A percentile compares a stretch with the other conserved stretches of the same genome.
Evolutionary conservation across 2,329 filamentous ascomycete species (phyloP).

Genomic region (Pleurostoma richardsiae): DNA sequence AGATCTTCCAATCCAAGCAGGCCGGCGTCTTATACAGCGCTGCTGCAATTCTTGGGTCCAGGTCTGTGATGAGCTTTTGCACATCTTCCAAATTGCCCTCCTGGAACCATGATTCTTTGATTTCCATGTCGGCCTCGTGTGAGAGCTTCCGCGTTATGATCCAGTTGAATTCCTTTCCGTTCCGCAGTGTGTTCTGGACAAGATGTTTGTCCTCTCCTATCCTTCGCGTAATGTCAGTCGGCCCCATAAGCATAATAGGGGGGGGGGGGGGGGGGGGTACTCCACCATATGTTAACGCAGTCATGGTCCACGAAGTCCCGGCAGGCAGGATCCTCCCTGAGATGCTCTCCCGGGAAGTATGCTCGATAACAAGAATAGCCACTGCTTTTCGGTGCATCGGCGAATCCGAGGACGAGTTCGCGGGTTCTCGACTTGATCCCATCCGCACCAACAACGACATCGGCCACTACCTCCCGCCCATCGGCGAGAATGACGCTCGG

Average conservation of each 20-base stretch:
- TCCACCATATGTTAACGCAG: constrained; percentile 35
- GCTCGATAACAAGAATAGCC: constrained; percentile 50
- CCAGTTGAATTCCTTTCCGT: constrained; percentile 39
- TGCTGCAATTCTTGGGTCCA: constrained; percentile 39
- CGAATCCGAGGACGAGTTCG: constrained; percentile 44
- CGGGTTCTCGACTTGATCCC: constrained; percentile 45
- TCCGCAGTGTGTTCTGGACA: constrained; percentile 36
- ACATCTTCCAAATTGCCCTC: constrained; percentile 40
- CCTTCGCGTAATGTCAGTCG: constrained; percentile 11
- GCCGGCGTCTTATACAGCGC: constrained; percentile 37
- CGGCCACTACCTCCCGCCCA: constrained; percentile 30
- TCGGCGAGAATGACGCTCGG: constrained; percentile 26
- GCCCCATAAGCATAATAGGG: too few relatives aligned
- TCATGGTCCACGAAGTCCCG: constrained; percentile 35
- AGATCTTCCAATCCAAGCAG: constrained; percentile 50
- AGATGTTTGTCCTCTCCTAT: constrained; percentile 37
- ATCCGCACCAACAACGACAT: constrained; percentile 47
- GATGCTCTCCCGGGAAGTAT: constrained; percentile 30
- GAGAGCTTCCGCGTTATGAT: constrained; percentile 37
- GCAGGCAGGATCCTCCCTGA: constrained; percentile 26
- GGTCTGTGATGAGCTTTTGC: constrained; percentile 23
- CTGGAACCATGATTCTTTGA: constrained; percentile 41
- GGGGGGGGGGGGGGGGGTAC: not conserved
- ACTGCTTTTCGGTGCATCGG: constrained; percentile 44
- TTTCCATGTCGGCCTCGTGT: constrained; percentile 35